Evolutionary conservation across 805 yeast species (phyloP).

Genomic region (Diddensiella santjacobensis): DNA sequence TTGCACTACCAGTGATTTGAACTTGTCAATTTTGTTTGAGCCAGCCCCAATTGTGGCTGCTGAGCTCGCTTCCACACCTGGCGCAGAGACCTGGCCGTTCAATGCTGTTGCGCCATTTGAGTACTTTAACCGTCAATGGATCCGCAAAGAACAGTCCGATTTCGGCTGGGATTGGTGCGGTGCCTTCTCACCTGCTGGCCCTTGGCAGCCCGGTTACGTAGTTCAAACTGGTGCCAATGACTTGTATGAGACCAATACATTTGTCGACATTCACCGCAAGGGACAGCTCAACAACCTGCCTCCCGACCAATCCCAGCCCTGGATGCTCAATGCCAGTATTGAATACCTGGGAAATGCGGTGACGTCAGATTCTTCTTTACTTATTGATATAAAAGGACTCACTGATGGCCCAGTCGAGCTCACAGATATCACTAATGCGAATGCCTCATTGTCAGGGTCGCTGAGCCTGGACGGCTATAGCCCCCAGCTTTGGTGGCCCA

Average conservation of each 20-base stretch:
- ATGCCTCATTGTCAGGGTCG: too few species aligned
- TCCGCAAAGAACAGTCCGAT: constrained; percentile 51
- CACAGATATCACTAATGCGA: neutral
- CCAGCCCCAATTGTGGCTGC: neutral
- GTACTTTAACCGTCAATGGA: constrained; percentile 38
- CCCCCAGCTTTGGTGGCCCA: constrained; percentile 11
- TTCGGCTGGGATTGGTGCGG: constrained; percentile 61
- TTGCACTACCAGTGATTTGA: neutral
- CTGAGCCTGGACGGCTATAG: neutral
- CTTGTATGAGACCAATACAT: neutral
- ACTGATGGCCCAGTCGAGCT: neutral
- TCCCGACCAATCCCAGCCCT: neutral
- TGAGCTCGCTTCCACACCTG: neutral
- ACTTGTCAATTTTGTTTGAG: constrained; percentile 1
- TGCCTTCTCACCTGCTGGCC: constrained; percentile 42
- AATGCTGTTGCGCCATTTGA: neutral
- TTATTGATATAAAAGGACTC: too few species aligned
- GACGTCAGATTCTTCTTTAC: neutral
- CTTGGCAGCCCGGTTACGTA: constrained; percentile 38
- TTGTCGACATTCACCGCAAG: neutral
- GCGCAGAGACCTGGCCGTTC: neutral
- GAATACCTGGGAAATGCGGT: neutral
- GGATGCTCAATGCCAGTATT: neutral
- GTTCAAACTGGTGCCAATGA: constrained; percentile 12
- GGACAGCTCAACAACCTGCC: neutral